Evolutionary conservation across 345 rosid genomes (phyloP), one percentile per base, ranked within the genome.

Genomic region (Euphorbia peplus): DNA sequence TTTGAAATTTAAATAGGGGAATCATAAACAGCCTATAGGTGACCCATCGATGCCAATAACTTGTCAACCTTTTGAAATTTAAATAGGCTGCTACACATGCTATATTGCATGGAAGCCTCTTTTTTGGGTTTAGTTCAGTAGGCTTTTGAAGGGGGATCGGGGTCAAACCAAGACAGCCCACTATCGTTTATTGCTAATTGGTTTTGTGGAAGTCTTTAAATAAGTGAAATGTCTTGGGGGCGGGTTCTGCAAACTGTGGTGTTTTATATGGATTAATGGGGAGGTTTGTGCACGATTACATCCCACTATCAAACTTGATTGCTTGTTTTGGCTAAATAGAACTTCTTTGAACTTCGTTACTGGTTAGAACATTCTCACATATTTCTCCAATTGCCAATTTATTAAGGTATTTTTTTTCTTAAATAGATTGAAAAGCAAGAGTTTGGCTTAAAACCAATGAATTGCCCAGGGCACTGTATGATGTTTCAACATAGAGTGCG

Each of bases 401-500:
- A 0, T 41, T 62, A 56, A 52, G 44, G 25, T 67, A 46, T 73
- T n/a, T 15, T 62, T 62, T 75, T 65, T 68, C 50, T 77, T 66
- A 4, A 4, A 60, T 59, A 95, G 98, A 78, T 95, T 82, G 98
- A 92, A 61, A 88, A 92, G 67, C 95, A 95, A 77, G 99, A 92
- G 76, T 95, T 90, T 63, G 98, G 98, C 62, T 83, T 95, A 77
- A 95, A 92, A 76, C 97, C 98, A 74, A 95, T 92, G 97, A 95
- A 95, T 75, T 92, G 98, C 74, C 97, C 98, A 39, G 95, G 98
- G 35, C 99, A 95, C 74, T 92, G 99, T 79, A 84, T 95, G 81
- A 90, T 95, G 83, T 95, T 95, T 85, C 85, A 84, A 78, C 90
- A 88, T 64, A 84, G 89, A 75, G 96, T 88, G 70, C 97, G 91